Evolutionary conservation across 2,329 filamentous ascomycete genomes (phyloP), one percentile per base, ranked within the genome.

Genomic region (Arthrobotrys entomopaga): DNA sequence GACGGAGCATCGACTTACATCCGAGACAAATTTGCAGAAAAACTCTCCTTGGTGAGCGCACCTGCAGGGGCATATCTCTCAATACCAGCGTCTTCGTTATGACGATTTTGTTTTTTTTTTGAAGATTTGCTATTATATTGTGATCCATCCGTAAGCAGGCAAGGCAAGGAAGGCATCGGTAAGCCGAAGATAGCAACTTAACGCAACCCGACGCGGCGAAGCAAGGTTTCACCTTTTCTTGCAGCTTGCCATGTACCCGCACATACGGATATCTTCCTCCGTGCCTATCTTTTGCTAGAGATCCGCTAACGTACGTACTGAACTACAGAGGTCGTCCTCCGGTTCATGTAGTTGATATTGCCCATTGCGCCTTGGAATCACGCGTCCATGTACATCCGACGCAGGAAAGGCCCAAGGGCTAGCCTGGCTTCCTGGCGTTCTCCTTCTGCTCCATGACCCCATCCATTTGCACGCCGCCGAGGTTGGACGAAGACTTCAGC

Each of bases 141-240:
- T 70, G 57, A 64, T 58, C 59, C 65, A 70, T 42, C 43, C 50
- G 50, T 42, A 67, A 58, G 49, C 65, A 52, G 56, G 54, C 64
- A 48, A 63, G 56, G 49, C 65, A 52, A 48, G 54, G 53, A 48
- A 63, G 56, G 38, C 67, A 40, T 73, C 69, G 56, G 69, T 58
- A 73, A 66, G 57, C 69, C 69, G 61, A 73, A 73, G 56, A 72
- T 56, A 65, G 48, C 48, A 54, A 22, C 57, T 66, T 59, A 61
- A 67, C 64, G 70, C 70, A 74, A 74, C 61, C 63, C 63, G 63
- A 67, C 63, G 70, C 70, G 70, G 70, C 70, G 70, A 74, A 74
- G 70, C 70, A 74, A 73, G 56, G 70, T 74, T 67, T 66, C 70
- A 66, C 24, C 54, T 22, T 24, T 19, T 46, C 50, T 65, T 40